phyloP scores from a whole-genome alignment of 352 stramenopile genomes.

The Globisporangium cystogenes region DNA sequence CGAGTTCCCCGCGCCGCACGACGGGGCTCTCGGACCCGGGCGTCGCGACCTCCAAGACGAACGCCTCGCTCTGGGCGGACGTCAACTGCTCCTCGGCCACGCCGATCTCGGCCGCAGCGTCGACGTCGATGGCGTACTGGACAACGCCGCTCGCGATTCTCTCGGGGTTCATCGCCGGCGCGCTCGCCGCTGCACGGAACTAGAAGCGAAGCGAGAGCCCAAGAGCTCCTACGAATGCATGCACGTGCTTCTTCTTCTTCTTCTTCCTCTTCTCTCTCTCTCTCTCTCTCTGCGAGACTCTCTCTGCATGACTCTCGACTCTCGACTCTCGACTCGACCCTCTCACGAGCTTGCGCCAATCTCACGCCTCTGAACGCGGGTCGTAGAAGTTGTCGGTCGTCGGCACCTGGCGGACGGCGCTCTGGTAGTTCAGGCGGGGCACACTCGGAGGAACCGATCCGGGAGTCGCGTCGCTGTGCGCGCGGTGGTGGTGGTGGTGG shows the following conservation, averaged over 20 bases:
- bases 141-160: background rate
- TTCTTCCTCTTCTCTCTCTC: too few relatives aligned
- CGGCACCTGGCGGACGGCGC: conserved; percentile 1
- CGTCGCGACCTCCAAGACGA: background rate
- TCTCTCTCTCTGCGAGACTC: too few relatives aligned
- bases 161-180: background rate
- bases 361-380: background rate
- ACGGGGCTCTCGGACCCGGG: too few relatives aligned
- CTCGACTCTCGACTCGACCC: too few relatives aligned
- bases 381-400: background rate
- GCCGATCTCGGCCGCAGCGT: background rate
- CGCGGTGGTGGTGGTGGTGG: conserved; percentile 2
- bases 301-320: too few relatives aligned
- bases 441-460: background rate
- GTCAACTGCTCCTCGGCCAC: conserved; percentile 1
- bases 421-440: background rate
- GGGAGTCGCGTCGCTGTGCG: background rate
- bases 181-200: background rate
- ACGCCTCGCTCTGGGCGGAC: conserved; percentile 4
- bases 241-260: too few relatives aligned
- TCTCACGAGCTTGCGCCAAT: background rate
- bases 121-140: too few relatives aligned
- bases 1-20: too few relatives aligned
- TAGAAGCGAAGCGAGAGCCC: background rate
- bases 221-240: too few relatives aligned